Evolutionary conservation across 2,329 filamentous ascomycete genomes (phyloP), one percentile per base, ranked within the genome.

Genomic region (Arthroderma uncinatum): DNA sequence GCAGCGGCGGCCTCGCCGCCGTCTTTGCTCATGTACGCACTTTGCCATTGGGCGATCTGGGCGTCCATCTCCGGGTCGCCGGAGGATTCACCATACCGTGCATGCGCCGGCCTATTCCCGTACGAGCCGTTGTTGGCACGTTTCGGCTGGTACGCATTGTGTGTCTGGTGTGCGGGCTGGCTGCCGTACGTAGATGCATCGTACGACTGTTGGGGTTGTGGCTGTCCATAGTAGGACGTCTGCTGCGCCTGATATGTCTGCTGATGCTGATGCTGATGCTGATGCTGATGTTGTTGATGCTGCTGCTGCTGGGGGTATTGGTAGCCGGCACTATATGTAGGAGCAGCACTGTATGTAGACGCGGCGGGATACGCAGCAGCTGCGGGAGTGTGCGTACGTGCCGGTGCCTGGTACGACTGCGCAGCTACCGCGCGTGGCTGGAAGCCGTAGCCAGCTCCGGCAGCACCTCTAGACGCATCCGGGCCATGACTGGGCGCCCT

Each of bases 31-130:
- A 83, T 81, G 71, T 95, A 95, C 25, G 90, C 89, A 71, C 86
- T 92, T 72, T 95, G 90, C 89, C 92, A 96, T 71, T 95, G 88
- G 53, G 91, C 90, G 60, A 96, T 91, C 71, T 94, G 89, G 30
- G 89, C 89, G 58, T 93, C 89, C 76, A 89, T 86, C 64, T 95
- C 89, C 2, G 89, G 83, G 65, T 95, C 82, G 54, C 80, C 71
- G 33, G 70, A 72, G 8, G 71, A 62, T 33, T 74, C 74, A 19
- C 66, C 66, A 34, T 67, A 69, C 56, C 56, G 58, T 23, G 34
- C 2, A 12, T 30, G 30, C 6, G 14, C 52, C 21, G 30, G 14
- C 34, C 53, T 28, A 7, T 67, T 68, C 30, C 68, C 69, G 21
- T 52, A 52, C 23, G 50, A 19, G 9, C 16, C 21, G 7, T 12